Evolutionary conservation across 495 filamentous ascomycete genomes (phyloP).

Genomic region (Elaphomyces granulatus): DNA sequence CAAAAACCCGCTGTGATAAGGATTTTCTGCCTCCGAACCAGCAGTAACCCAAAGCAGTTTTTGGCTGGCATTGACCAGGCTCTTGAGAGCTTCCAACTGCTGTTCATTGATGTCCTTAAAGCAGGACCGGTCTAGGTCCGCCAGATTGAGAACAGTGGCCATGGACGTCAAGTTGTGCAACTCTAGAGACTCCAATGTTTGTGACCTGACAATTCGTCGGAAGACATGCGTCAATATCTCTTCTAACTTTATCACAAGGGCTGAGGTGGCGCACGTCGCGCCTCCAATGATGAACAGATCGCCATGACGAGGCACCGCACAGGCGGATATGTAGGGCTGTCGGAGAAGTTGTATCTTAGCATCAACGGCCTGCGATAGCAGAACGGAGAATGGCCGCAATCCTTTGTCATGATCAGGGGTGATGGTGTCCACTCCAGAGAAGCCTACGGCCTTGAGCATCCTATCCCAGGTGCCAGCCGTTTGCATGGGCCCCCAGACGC

Average conservation of each 20-base stretch:
- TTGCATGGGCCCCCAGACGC: slow-evolving; percentile 5
- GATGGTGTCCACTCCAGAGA: slow-evolving; percentile 30
- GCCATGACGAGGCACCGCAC: no score
- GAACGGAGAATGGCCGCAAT: slow-evolving; percentile 16
- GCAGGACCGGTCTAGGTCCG: not conserved
- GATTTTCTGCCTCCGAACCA: not conserved
- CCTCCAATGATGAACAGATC: slow-evolving; percentile 3
- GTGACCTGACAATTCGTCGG: no score
- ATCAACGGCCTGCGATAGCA: slow-evolving; percentile 20
- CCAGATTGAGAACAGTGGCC: slow-evolving; percentile 4
- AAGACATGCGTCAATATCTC: no score
- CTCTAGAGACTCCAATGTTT: slow-evolving; percentile 7
- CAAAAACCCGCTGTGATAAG: not conserved
- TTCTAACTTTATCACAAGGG: no score
- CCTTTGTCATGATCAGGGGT: not conserved
- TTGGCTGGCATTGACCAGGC: not conserved
- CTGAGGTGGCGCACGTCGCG: slow-evolving; percentile 2
- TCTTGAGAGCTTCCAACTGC: not conserved
- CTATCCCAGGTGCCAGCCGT: slow-evolving; percentile 20
- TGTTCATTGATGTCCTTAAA: not conserved
- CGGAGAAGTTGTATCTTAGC: slow-evolving; percentile 2
- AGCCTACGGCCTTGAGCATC: slow-evolving; percentile 23
- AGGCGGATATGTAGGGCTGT: no score
- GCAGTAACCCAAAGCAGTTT: slow-evolving; percentile 1
- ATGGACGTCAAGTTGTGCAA: slow-evolving; percentile 7